Evolutionary conservation across 2,329 filamentous ascomycete species (phyloP), one percentile per base, ranked within the genome.

Genomic region (Stagonosporopsis chrysanthemi): DNA sequence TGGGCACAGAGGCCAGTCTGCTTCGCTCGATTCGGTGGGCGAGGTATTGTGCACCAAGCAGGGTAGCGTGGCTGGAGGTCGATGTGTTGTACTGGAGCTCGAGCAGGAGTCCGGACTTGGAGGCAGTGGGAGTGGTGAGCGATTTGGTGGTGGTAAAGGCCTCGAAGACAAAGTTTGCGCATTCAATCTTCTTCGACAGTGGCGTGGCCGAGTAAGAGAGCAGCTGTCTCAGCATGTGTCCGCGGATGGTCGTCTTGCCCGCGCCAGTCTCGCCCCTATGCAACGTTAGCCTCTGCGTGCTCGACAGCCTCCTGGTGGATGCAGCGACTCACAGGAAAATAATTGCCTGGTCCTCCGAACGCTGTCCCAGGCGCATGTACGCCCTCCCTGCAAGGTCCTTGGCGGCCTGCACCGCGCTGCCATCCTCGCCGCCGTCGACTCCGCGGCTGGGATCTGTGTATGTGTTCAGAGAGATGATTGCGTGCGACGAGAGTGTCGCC

Each of bases 141-240:
- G 94, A 96, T 80, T 99, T 99, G 24, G 95, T 99, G 1, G 95
- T 98, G 5, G 95, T 99, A 58, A 99, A 84, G 2, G 92, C 90
- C 74, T 99, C 95, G 75, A 99, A 99, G 58, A 98, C 87, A 75
- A 97, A 99, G 40, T 94, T 90, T 22, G 94, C 94, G 46, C 96
- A 89, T 2, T 94, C 97, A 19, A 97, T 84, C 77, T 97, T 99
- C 65, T 89, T 91, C 1, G 94, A 98, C 3, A 99, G 81, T 0
- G 95, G 95, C 12, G 95, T 98, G 0, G 92, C 92, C 2, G 93
- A 95, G 75, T 93, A 96, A 69, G 89, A 89, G 28, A 99, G 85
- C 50, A 99, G 84, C 1, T 93, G 87, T 23, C 92, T 90, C 42
- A 99, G 82, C 52, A 97, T 82, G 75, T 98, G 95, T 40, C 92